These are phyloP conservation scores for Annulohypoxylon bovei DNA, from an alignment of 495 filamentous ascomycete species.

Conservation along the genomic window DNA sequence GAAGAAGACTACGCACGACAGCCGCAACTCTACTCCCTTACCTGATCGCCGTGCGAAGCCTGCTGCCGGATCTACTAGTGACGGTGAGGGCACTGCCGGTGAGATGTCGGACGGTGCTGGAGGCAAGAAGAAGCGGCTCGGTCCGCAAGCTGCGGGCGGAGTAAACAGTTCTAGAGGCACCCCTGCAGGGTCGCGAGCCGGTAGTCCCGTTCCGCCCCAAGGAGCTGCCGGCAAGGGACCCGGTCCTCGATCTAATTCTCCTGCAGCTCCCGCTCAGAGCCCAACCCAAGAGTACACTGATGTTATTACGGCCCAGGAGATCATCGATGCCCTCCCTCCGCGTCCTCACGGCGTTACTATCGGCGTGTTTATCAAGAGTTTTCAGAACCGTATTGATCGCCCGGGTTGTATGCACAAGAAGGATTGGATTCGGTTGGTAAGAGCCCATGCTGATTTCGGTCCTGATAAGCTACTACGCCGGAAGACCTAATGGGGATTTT, in stretches of 20 bases:
- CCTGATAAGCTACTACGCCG: slow-evolving; percentile 58
- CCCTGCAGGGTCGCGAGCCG: slow-evolving; percentile 63
- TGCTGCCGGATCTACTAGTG: slow-evolving; percentile 76
- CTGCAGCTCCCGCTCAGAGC: slow-evolving; percentile 52
- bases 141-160: slow-evolving; percentile 62
- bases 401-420: slow-evolving; percentile 52
- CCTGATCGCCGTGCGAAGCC: slow-evolving; percentile 63
- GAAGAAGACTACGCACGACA: slow-evolving; percentile 73
- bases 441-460: slow-evolving; percentile 54
- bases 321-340: slow-evolving; percentile 71
- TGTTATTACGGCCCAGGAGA: slow-evolving; percentile 65
- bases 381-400: slow-evolving; percentile 67
- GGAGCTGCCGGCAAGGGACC: slow-evolving; percentile 12
- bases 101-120: slow-evolving; percentile 76
- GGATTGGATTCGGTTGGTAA: slow-evolving; percentile 66
- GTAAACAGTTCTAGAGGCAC: slow-evolving; percentile 57
- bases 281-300: slow-evolving; percentile 21
- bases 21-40: slow-evolving; percentile 50
- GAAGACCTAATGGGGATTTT: slow-evolving; percentile 39
- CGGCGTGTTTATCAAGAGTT: slow-evolving; percentile 67
- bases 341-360: slow-evolving; percentile 71
- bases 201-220: slow-evolving; percentile 55
- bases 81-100: slow-evolving; percentile 78
- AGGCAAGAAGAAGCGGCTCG: slow-evolving; percentile 74
- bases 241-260: slow-evolving; percentile 42